phyloP scores from a whole-genome alignment of 805 yeast species.

The Ogataea degrootiae region DNA sequence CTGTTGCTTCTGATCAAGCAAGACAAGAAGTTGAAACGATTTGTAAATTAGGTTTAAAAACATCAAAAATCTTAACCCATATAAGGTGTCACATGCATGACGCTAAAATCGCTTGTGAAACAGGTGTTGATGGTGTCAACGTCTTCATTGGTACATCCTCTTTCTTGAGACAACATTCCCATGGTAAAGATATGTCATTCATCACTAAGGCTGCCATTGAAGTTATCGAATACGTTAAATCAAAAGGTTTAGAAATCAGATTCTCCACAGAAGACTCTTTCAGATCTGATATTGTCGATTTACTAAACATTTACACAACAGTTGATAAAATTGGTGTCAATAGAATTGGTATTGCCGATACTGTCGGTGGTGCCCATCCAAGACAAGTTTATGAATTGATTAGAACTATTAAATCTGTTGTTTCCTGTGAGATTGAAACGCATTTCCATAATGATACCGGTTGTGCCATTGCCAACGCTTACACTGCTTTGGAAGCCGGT shows the following conservation, averaged over 20 bases:
- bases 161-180: conserved; percentile 51
- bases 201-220: conserved; percentile 53
- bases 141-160: conserved; percentile 58
- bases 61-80: conserved; percentile 52
- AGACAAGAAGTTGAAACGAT: conserved; percentile 55
- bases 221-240: conserved; percentile 56
- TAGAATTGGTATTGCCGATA: conserved; percentile 61
- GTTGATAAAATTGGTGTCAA: conserved; percentile 58
- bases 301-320: conserved; percentile 54
- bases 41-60: conserved; percentile 52
- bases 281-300: conserved; percentile 56
- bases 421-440: conserved; percentile 54
- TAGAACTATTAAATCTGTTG: conserved; percentile 52
- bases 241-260: conserved; percentile 56
- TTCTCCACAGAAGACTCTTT: conserved; percentile 57
- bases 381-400: conserved; percentile 59
- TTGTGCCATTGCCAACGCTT: conserved; percentile 60
- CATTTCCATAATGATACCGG: conserved; percentile 64
- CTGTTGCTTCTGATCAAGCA: conserved; percentile 55
- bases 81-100: conserved; percentile 61
- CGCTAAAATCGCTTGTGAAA: conserved; percentile 55
- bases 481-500: conserved; percentile 60
- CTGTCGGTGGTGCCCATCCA: conserved; percentile 62
- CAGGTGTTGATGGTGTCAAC: conserved; percentile 61
- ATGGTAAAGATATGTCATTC: conserved; percentile 58